Evolutionary conservation across 768 basidiomycete species (phyloP).

Genomic region (Trametes villosa): DNA sequence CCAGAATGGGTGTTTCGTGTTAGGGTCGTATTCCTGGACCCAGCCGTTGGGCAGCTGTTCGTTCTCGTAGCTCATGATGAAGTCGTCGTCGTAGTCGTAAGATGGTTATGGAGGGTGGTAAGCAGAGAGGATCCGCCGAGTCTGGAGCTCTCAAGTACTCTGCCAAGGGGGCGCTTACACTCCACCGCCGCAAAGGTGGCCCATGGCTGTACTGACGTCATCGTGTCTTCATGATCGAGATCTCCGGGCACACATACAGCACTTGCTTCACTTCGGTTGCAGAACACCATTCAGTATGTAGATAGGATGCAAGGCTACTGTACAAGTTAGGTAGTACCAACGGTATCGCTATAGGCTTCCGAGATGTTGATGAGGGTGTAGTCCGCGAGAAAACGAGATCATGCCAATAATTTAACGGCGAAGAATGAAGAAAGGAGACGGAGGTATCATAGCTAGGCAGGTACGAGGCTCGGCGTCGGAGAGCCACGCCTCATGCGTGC

Average conservation of each 20-base stretch:
- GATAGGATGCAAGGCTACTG: background rate
- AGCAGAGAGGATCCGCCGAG: slow-evolving; percentile 3
- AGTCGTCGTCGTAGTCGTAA: no score
- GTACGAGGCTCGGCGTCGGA: background rate
- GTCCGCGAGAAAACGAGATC: no score
- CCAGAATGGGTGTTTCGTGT: slow-evolving; percentile 52
- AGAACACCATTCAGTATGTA: no score
- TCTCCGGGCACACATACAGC: background rate
- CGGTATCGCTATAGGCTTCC: background rate
- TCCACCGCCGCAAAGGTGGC: background rate
- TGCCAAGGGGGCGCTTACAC: no score
- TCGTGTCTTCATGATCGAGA: slow-evolving; percentile 4
- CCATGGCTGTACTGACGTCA: slow-evolving; percentile 10
- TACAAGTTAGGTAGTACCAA: background rate
- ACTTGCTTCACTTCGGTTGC: background rate
- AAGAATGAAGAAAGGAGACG: no score
- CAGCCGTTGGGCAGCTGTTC: slow-evolving; percentile 59
- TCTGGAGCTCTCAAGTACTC: background rate
- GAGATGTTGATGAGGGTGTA: background rate
- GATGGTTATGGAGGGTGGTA: background rate
- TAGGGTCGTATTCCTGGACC: slow-evolving; percentile 52
- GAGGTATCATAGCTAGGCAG: no score
- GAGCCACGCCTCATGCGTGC: background rate
- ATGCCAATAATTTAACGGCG: no score
- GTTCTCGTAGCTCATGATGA: slow-evolving; percentile 32